phyloP scores from a whole-genome alignment of 176 grass and related monocot species.

The Cocos nucifera region DNA sequence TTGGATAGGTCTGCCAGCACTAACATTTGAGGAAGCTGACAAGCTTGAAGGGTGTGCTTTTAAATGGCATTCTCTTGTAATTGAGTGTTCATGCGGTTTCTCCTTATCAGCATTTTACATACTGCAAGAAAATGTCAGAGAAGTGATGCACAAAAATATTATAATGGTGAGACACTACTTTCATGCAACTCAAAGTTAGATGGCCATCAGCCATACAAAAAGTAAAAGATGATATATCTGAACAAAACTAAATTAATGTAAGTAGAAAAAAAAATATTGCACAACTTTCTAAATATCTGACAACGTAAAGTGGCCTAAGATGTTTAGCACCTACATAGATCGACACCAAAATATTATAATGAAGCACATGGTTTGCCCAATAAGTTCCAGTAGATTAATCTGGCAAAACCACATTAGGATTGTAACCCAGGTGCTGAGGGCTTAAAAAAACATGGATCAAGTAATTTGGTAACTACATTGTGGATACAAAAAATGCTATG shows the following conservation, averaged over 20 bases:
- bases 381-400: too few species aligned
- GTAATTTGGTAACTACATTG: not conserved
- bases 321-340: too few species aligned
- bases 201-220: too few species aligned
- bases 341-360: too few species aligned
- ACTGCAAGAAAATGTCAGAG: slow-evolving; percentile 38
- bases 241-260: too few species aligned
- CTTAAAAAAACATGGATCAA: not conserved
- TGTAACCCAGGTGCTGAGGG: too few species aligned
- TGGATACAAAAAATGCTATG: not conserved
- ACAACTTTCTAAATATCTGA: too few species aligned
- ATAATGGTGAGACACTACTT: not conserved
- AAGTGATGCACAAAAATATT: slow-evolving; percentile 1
- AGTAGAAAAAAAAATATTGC: too few species aligned
- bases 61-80: not conserved
- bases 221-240: too few species aligned
- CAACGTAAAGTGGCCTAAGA: too few species aligned
- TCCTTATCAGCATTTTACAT: slow-evolving; percentile 62
- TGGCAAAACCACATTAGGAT: too few species aligned
- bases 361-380: too few species aligned
- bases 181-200: not conserved
- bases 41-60: slow-evolving; percentile 16
- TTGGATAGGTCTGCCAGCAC: slow-evolving; percentile 4
- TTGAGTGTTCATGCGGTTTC: slow-evolving; percentile 22
- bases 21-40: slow-evolving; percentile 15